Evolutionary conservation across 495 filamentous ascomycete genomes (phyloP).

Genomic region (Pyronema domesticum): DNA sequence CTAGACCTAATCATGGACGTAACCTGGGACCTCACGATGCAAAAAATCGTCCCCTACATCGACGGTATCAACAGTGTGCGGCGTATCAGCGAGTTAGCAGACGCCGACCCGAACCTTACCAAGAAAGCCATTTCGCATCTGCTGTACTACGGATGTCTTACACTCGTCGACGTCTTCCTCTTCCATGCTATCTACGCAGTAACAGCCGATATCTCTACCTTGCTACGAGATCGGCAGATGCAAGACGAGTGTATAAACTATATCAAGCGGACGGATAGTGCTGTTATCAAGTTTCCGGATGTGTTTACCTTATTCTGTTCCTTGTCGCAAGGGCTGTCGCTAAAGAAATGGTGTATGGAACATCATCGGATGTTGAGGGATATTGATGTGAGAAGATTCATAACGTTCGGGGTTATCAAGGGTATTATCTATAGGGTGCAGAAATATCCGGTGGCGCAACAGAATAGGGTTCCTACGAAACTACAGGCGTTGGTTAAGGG

Average conservation of each 20-base stretch:
- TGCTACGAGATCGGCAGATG: slow-evolving; percentile 51
- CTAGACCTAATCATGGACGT: slow-evolving; percentile 58
- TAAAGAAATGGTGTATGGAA: slow-evolving; percentile 64
- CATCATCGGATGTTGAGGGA: slow-evolving; percentile 45
- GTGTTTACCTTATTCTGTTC: slow-evolving; percentile 60
- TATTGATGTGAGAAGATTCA: slow-evolving; percentile 75
- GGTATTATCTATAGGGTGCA: slow-evolving; percentile 88
- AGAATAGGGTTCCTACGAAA: neutral
- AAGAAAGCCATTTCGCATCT: slow-evolving; percentile 73
- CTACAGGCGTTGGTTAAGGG: slow-evolving; percentile 45
- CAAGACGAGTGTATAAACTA: slow-evolving; percentile 77
- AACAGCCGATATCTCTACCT: slow-evolving; percentile 53
- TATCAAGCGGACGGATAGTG: slow-evolving; percentile 33
- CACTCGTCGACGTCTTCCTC: slow-evolving; percentile 82
- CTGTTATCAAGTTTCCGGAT: slow-evolving; percentile 29
- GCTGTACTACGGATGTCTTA: slow-evolving; percentile 71
- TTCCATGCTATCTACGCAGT: slow-evolving; percentile 80
- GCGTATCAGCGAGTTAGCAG: slow-evolving; percentile 63
- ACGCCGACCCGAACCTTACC: slow-evolving; percentile 67
- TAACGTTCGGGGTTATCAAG: slow-evolving; percentile 92
- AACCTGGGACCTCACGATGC: slow-evolving; percentile 83
- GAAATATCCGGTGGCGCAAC: slow-evolving; percentile 49
- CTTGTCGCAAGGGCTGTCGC: slow-evolving; percentile 55
- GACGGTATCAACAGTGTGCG: slow-evolving; percentile 78
- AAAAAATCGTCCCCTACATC: slow-evolving; percentile 60